A percentile compares a stretch with the other conserved stretches of the same genome.
Conservation (phyloP, 2,329 filamentous ascomycete species). For the Samsoniella hepiali region DNA sequence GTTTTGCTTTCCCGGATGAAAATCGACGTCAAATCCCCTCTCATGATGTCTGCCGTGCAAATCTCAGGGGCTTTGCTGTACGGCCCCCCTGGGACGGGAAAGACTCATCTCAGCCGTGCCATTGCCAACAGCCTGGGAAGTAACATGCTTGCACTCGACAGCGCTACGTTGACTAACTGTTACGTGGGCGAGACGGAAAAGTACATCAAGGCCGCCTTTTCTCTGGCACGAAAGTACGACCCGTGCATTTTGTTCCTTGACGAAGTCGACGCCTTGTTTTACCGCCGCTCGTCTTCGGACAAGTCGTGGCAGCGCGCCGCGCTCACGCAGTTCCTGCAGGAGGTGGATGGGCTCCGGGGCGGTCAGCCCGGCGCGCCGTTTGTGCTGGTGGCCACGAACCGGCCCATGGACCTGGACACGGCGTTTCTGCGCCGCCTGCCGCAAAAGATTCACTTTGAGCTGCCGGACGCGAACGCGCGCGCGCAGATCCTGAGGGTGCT, state of each 20-base stretch:
- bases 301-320: constrained; percentile 4
- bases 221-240: constrained; percentile 24
- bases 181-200: constrained; percentile 28
- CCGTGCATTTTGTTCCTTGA: constrained; percentile 28
- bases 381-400: constrained; percentile 30
- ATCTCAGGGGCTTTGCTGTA: constrained; percentile 28
- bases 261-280: constrained; percentile 21
- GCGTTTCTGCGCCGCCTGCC: constrained; percentile 50
- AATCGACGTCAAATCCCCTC: background rate
- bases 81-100: constrained; percentile 31
- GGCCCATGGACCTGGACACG: constrained; percentile 34
- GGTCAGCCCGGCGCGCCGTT: constrained; percentile 21
- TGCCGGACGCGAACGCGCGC: constrained; percentile 44
- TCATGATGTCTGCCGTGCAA: background rate
- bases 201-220: constrained; percentile 27
- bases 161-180: constrained; percentile 20
- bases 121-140: constrained; percentile 23
- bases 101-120: constrained; percentile 26
- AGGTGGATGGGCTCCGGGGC: constrained; percentile 27
- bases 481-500: constrained; percentile 46
- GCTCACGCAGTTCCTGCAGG: constrained; percentile 29
- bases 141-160: constrained; percentile 26
- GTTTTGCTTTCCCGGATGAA: constrained; percentile 1
- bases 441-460: constrained; percentile 45
- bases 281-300: constrained; percentile 17